Conservation (phyloP, 805 yeast species). For the Lipomyces lipofer region DNA sequence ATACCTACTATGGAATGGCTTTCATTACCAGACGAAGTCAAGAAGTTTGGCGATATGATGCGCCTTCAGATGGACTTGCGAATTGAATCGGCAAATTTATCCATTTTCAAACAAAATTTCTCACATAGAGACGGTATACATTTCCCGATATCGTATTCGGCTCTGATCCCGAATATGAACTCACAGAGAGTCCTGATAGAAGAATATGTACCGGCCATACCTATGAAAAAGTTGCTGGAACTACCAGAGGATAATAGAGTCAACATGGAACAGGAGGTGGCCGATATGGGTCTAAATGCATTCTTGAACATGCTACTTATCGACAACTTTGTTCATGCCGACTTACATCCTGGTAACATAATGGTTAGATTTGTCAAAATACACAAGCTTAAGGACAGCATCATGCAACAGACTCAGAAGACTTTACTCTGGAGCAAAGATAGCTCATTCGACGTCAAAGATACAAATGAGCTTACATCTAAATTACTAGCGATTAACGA, state of each 20-base stretch:
- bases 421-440: constrained; percentile 17
- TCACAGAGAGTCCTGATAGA: constrained; percentile 81
- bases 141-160: constrained; percentile 76
- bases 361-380: constrained; percentile 64
- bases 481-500: constrained; percentile 33
- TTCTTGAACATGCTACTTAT: constrained; percentile 89
- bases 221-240: constrained; percentile 70
- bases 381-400: constrained; percentile 6
- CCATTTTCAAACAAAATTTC: constrained; percentile 71
- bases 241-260: constrained; percentile 39
- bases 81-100: constrained; percentile 81
- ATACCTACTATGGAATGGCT: constrained; percentile 98
- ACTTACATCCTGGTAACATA: constrained; percentile 95
- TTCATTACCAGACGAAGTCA: constrained; percentile 90
- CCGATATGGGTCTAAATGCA: constrained; percentile 85
- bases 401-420: neutral
- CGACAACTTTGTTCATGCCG: constrained; percentile 95
- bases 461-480: constrained; percentile 33
- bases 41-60: constrained; percentile 84
- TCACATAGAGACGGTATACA: constrained; percentile 56
- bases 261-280: constrained; percentile 51
- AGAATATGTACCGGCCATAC: constrained; percentile 78
- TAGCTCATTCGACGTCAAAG: constrained; percentile 31
- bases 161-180: constrained; percentile 39
- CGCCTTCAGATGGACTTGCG: constrained; percentile 82